Percentiles rank a stretch among this genome's conserved stretches.
phyloP scores from a whole-genome alignment of 805 yeast genomes.

The Spathaspora passalidarum region DNA sequence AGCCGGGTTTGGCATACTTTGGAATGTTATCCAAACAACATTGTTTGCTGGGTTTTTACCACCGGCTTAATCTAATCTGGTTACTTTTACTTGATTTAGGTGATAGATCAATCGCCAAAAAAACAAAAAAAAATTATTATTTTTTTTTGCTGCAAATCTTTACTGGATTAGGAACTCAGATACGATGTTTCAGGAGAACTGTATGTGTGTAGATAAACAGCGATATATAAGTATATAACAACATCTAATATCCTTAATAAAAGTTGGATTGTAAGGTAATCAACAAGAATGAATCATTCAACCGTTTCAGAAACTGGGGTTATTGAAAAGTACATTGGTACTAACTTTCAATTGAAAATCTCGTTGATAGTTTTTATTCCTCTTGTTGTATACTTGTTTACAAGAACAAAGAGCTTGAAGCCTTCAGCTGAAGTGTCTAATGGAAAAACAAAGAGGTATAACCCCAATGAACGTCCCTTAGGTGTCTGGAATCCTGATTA shows the following conservation, averaged over 20 bases:
- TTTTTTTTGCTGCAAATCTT: constrained; percentile 1
- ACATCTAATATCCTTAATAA: background rate
- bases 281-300: background rate
- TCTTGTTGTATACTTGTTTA: background rate
- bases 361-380: background rate
- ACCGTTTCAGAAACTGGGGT: constrained; percentile 1
- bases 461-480: constrained; percentile 25
- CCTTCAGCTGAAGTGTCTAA: background rate
- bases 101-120: background rate
- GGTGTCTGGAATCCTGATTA: constrained; percentile 56
- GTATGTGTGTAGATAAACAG: background rate
- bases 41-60: constrained; percentile 84
- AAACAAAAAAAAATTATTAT: no score
- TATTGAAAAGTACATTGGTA: background rate
- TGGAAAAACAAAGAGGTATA: background rate
- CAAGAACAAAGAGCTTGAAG: background rate
- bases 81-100: constrained; percentile 1
- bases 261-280: background rate
- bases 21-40: constrained; percentile 69
- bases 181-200: background rate
- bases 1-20: constrained; percentile 50
- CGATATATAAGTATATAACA: background rate
- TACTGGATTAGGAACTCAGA: background rate
- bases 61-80: constrained; percentile 59
- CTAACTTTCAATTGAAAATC: background rate